Conservation (phyloP, 257 asterid genomes). For the Solanum raphanifolium region DNA sequence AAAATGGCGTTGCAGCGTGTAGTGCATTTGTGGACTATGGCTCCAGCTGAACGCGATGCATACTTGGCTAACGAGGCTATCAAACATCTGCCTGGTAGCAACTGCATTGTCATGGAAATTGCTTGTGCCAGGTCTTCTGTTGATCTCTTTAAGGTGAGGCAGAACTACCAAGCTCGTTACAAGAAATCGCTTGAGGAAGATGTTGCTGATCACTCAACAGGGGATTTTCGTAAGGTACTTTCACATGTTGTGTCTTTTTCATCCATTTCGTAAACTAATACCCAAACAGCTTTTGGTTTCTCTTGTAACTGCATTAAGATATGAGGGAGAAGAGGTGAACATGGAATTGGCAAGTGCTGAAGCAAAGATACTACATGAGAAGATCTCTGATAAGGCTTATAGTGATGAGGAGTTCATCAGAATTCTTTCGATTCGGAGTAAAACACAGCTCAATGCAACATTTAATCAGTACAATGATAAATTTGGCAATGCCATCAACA, state of each 20-base stretch:
- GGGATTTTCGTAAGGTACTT: slow-evolving; percentile 66
- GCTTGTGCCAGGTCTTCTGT: slow-evolving; percentile 63
- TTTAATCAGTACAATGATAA: slow-evolving; percentile 60
- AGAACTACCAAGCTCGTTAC: slow-evolving; percentile 48
- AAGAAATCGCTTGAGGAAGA: slow-evolving; percentile 90
- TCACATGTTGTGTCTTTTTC: not conserved
- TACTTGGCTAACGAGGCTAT: slow-evolving; percentile 59
- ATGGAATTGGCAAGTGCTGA: slow-evolving; percentile 58
- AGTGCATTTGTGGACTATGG: slow-evolving; percentile 57
- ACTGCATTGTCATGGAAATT: slow-evolving; percentile 59
- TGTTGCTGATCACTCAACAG: slow-evolving; percentile 64
- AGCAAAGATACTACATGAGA: slow-evolving; percentile 65
- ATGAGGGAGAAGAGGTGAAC: slow-evolving; percentile 78
- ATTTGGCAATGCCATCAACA: slow-evolving; percentile 63
- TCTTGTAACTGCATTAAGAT: slow-evolving; percentile 72
- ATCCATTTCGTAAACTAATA: not conserved
- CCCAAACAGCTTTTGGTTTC: slow-evolving; percentile 76
- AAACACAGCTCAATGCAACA: slow-evolving; percentile 83
- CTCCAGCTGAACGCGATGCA: slow-evolving; percentile 79
- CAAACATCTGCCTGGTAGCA: slow-evolving; percentile 40
- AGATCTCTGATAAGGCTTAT: slow-evolving; percentile 60
- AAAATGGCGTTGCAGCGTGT: slow-evolving; percentile 32
- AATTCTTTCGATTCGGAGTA: slow-evolving; percentile 73
- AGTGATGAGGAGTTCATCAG: slow-evolving; percentile 60
- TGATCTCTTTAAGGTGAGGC: slow-evolving; percentile 51